Evolutionary conservation across 2,329 filamentous ascomycete genomes (phyloP).

Genomic region (Fusarium caatingaense): DNA sequence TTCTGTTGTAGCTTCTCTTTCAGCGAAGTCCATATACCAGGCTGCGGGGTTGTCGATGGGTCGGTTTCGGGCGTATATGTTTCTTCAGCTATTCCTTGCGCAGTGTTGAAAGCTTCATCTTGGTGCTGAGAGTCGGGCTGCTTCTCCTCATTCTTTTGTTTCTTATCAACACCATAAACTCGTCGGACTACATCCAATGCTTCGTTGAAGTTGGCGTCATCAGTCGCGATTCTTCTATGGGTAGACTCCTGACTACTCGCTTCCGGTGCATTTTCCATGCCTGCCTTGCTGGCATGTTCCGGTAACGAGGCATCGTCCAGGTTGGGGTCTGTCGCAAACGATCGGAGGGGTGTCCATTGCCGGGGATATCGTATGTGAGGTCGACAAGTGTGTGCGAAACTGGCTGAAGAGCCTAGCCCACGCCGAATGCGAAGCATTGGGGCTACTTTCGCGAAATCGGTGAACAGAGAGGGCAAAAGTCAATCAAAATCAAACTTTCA

Average conservation of each 20-base stretch:
- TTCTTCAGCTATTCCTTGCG: neutral
- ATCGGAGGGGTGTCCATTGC: constrained; percentile 21
- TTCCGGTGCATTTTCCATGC: neutral
- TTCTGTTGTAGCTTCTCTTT: constrained; percentile 44
- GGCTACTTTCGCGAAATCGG: constrained; percentile 12
- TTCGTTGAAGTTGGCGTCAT: constrained; percentile 35
- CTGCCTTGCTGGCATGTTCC: neutral
- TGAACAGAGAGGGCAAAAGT: constrained; percentile 6
- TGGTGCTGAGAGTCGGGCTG: neutral
- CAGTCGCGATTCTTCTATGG: neutral
- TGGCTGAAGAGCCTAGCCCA: constrained; percentile 31
- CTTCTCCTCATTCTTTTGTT: constrained; percentile 12
- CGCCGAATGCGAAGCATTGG: constrained; percentile 49
- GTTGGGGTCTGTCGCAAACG: constrained; percentile 29
- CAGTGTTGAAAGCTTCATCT: neutral
- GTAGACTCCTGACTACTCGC: neutral
- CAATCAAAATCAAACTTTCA: constrained; percentile 2
- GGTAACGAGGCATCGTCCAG: constrained; percentile 3
- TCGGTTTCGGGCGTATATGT: neutral
- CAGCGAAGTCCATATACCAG: constrained; percentile 47
- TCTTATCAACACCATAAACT: constrained; percentile 39
- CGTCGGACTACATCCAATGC: constrained; percentile 41
- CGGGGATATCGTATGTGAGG: constrained; percentile 11
- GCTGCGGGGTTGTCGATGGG: neutral
- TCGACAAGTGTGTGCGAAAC: constrained; percentile 14